Base-by-base conservation (phyloP, 2,329 filamentous ascomycete species). In the Phyllosticta citriasiana region DNA sequence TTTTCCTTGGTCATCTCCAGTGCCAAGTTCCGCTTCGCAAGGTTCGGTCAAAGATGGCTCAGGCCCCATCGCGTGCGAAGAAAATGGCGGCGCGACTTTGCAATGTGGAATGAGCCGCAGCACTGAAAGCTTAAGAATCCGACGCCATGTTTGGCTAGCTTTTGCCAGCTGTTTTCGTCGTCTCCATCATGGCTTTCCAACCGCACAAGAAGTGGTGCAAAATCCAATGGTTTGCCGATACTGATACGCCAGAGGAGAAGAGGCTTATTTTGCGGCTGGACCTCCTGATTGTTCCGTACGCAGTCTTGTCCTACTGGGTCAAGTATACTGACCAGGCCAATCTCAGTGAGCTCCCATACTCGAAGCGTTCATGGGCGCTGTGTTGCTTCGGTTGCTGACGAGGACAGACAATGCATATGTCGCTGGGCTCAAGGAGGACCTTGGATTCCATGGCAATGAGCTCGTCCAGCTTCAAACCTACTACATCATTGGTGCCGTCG, bases 291-390 rank as follows among this genome's bases (percentile, higher is more conserved):
- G 77, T 85, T 0, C 80, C 81, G 0, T 84, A 83, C 65, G 80
- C 80, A 0, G 79, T 83, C 53, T 68, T 84, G 2, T 75, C 78
- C 0, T 83, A 83, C 63, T 84, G 80, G 78, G 76, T 79, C 57
- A 83, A 83, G 67, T 81, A 83, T 62, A 76, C 84, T 8, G 80
- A 83, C 64, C 80, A 82, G 64, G 72, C 78, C 3, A 83, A 83
- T 60, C 74, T 83, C 57, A 82, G 79, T 82, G 64, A 57, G 73
- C 64, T 12, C 3, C 47, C n/a, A 52, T 2, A 7, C 35, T 14
- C 2, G 7, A 22, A 26, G 52, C 16, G 16, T 6, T 19, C 22
- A n/a, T 27, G 9, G 2, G 19, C 52, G 25, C 2, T n/a, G 24
- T 26, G n/a, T 26, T n/a, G 19, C 10, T 47, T n/a, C 40, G 14